These are phyloP conservation scores for Heracleum sosnowskyi DNA, from an alignment of 129 eudicot species.

Conservation along the genomic window DNA sequence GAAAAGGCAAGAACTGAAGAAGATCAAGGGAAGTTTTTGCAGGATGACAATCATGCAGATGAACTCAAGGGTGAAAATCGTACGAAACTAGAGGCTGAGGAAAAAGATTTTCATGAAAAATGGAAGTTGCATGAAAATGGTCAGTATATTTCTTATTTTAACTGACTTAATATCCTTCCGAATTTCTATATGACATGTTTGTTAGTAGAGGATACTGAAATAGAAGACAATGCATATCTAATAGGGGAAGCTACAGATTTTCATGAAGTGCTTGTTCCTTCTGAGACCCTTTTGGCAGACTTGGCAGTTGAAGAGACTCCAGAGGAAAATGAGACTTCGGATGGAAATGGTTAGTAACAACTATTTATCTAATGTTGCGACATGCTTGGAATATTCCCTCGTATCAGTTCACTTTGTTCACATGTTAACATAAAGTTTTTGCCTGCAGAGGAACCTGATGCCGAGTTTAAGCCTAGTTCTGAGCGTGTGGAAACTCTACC, in stretches of 20 bases:
- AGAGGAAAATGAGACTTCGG: background rate
- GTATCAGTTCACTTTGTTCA: background rate
- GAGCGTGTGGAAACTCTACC: background rate
- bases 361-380: background rate
- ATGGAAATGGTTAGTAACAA: constrained; percentile 8
- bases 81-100: background rate
- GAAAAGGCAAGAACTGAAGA: constrained; percentile 13
- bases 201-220: background rate
- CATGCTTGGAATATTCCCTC: background rate
- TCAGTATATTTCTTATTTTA: background rate
- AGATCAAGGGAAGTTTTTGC: constrained; percentile 9
- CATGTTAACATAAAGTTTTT: background rate
- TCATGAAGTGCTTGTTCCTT: constrained; percentile 5
- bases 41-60: background rate
- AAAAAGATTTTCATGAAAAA: constrained; percentile 8
- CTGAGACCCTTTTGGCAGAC: background rate
- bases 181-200: background rate
- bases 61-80: constrained; percentile 7
- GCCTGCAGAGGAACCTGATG: constrained; percentile 7
- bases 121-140: background rate
- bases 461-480: background rate
- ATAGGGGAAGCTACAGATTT: constrained; percentile 3
- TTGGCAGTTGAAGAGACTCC: background rate
- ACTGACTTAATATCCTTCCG: background rate
- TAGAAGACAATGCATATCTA: background rate